Conservation (phyloP, 257 asterid species). For the Ocimum tenuiflorum region DNA sequence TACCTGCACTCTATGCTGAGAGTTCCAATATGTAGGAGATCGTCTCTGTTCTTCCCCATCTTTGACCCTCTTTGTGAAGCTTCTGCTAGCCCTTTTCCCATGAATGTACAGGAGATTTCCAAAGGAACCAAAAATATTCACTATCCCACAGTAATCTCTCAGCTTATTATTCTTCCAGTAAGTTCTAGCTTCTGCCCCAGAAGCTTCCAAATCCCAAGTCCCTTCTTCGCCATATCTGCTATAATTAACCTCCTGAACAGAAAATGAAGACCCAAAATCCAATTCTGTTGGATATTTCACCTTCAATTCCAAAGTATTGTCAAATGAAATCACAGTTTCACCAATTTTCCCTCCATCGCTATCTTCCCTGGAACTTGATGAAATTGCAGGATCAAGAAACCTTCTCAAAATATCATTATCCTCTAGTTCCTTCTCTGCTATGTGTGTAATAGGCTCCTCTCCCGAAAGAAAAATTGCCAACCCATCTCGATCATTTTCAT, state of each 20-base stretch:
- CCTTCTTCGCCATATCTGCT: conserved; percentile 17
- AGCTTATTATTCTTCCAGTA: conserved; percentile 20
- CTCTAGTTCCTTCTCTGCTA: conserved; percentile 11
- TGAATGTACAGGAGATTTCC: conserved; percentile 19
- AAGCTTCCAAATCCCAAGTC: conserved; percentile 36
- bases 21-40: conserved; percentile 1
- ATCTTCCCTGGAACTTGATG: conserved; percentile 31
- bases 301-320: conserved; percentile 13
- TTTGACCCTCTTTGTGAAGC: conserved; percentile 38
- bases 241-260: conserved; percentile 18
- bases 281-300: conserved; percentile 9
- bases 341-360: conserved; percentile 14
- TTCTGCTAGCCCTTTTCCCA: conserved; percentile 21
- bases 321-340: conserved; percentile 15
- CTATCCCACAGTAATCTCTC: conserved; percentile 16
- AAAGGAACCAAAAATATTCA: conserved; percentile 21
- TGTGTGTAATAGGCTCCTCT: conserved; percentile 17
- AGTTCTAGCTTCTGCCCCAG: conserved; percentile 14
- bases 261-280: conserved; percentile 21
- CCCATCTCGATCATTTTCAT: conserved; percentile 35
- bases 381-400: conserved; percentile 30
- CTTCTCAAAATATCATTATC: conserved; percentile 20
- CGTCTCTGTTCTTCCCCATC: conserved; percentile 37
- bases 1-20: conserved; percentile 25
- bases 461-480: conserved; percentile 38